Evolutionary conservation across 768 basidiomycete species (phyloP).

Genomic region (Kwoniella sp.): DNA sequence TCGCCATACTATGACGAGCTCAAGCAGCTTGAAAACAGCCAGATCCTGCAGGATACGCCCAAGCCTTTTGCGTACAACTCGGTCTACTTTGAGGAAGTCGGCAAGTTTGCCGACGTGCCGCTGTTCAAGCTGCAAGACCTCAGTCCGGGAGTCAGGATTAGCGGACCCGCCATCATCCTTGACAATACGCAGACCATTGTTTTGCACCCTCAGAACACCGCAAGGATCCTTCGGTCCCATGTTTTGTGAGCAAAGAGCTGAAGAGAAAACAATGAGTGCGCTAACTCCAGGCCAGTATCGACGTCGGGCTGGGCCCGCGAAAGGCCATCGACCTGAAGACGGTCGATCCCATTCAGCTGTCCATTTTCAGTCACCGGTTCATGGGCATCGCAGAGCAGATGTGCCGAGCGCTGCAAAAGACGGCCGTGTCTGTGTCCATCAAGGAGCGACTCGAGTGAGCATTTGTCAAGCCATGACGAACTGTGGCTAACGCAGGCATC

Average conservation of each 20-base stretch:
- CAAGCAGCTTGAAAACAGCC: conserved; percentile 12
- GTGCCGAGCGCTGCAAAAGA: conserved; percentile 85
- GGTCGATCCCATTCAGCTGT: conserved; percentile 57
- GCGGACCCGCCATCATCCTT: conserved; percentile 87
- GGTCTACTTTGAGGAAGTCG: conserved; percentile 34
- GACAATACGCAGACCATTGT: conserved; percentile 95
- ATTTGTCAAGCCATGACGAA: conserved; percentile 55
- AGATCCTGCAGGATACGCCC: neutral
- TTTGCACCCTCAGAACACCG: conserved; percentile 55
- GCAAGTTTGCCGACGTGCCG: conserved; percentile 19
- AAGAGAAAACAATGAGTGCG: no score
- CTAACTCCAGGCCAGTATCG: conserved; percentile 11
- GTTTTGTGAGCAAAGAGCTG: conserved; percentile 18
- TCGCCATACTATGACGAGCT: conserved; percentile 26
- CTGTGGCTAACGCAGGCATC: neutral
- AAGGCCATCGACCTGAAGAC: conserved; percentile 22
- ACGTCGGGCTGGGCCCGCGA: conserved; percentile 36
- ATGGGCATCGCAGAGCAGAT: conserved; percentile 94
- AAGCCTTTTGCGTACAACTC: conserved; percentile 19
- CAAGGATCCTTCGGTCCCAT: conserved; percentile 26
- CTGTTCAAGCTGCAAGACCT: conserved; percentile 26
- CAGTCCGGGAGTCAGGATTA: conserved; percentile 21
- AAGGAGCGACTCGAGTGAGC: conserved; percentile 82
- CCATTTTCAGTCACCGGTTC: conserved; percentile 91
- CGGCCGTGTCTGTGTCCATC: conserved; percentile 92